Evolutionary conservation across 2,329 filamentous ascomycete species (phyloP).

Genomic region (Penicillium sp.): DNA sequence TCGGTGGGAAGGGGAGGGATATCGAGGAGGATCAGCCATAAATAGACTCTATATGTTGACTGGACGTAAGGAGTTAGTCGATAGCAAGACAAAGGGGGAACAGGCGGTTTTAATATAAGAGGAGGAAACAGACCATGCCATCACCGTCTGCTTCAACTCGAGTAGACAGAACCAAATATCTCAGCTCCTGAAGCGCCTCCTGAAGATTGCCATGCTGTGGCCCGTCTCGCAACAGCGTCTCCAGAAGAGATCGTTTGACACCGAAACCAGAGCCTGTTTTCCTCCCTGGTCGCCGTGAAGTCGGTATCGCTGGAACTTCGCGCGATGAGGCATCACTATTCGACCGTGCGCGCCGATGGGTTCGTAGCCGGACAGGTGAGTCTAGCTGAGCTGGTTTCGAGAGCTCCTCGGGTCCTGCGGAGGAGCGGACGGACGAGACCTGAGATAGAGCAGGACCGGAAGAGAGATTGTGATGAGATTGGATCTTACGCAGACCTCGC

Average conservation of each 20-base stretch:
- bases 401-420: slow-evolving; percentile 31
- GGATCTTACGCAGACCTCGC: slow-evolving; percentile 72
- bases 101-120: not conserved
- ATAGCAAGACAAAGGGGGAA: slow-evolving; percentile 3
- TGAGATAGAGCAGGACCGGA: slow-evolving; percentile 59
- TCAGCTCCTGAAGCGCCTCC: slow-evolving; percentile 51
- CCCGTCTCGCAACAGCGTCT: slow-evolving; percentile 79
- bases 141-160: slow-evolving; percentile 57
- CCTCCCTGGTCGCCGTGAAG: slow-evolving; percentile 44
- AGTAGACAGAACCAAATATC: slow-evolving; percentile 55
- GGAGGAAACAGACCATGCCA: slow-evolving; percentile 52
- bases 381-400: slow-evolving; percentile 34
- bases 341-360: slow-evolving; percentile 63
- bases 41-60: slow-evolving; percentile 92
- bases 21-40: slow-evolving; percentile 93
- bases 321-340: slow-evolving; percentile 71
- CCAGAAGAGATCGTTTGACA: slow-evolving; percentile 61
- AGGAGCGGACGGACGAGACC: slow-evolving; percentile 34
- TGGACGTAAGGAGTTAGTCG: slow-evolving; percentile 43
- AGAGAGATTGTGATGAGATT: slow-evolving; percentile 72
- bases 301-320: slow-evolving; percentile 30
- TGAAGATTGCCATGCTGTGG: slow-evolving; percentile 69
- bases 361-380: slow-evolving; percentile 32
- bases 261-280: slow-evolving; percentile 52
- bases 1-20: slow-evolving; percentile 84